Base-by-base conservation (phyloP, 1,139 yeast genomes). In the Schwanniomyces etchellsii region DNA sequence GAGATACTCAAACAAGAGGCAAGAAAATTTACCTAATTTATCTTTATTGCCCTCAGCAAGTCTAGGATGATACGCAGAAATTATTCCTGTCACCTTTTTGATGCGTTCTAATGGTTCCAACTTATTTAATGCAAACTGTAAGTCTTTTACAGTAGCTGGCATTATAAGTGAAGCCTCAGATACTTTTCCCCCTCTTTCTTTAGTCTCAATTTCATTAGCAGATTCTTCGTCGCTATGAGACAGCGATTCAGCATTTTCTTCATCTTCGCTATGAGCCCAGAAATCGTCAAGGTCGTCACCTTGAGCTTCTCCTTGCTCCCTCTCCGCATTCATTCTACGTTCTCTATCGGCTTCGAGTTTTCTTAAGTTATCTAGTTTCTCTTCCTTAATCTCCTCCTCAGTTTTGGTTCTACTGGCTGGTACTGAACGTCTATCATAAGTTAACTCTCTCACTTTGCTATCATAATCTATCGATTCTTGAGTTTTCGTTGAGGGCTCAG, bases 391-490 rank as follows among this genome's bases (percentile, higher is more conserved):
- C 55, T 93, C 98, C 51, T 91, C 96, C 1, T 76, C 85, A 0
- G 97, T 89, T 57, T 89, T 86, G 1, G 96, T 88, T 55, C 96
- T 71, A 37, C 88, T 96, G n/a, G 93, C 77, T n/a, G 98, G 98
- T 6, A 75, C 88, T 1, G 97, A 89, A 45, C 97, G 73, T 48
- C 82, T 75, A 36, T 93, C 98, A 49, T 83, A 71, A 4, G 80
- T 79, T 48, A 91, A 70, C 47, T 83, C 91, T 37, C 84, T 74
- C 18, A 91, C 89, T 42, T 77, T 74, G 43, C 64, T 68, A 47
- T 89, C 96, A 54, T 91, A 93, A 20, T 66, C 76, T 10, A 64
- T 58, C 41, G 78, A 82, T 28, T 63, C 69, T 12, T 59, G 59
- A 1, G 68, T 59, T 38, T 65, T 66, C 5, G 52, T 51, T 33